Evolutionary conservation across 768 basidiomycete genomes (phyloP), one percentile per base, ranked within the genome.

Genomic region (Leccinum aurantiacum): DNA sequence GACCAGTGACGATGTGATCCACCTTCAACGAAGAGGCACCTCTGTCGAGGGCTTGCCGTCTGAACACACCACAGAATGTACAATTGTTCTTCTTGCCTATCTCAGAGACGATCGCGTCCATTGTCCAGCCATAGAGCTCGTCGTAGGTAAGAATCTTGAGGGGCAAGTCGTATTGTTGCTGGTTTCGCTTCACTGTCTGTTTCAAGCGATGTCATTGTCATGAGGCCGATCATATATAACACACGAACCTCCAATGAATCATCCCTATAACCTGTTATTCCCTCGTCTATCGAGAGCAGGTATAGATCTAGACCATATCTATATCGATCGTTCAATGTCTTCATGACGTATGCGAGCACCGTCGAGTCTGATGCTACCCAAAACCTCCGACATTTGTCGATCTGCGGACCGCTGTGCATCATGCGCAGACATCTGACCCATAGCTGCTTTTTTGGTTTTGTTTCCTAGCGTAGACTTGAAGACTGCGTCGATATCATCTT

Each of bases 71-170:
- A 68, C 97, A 99, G 76, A 98, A 99, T 0, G 97, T 99, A 75
- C 97, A 99, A 68, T 98, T 99, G 67, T 97, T 98, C 82, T 97
- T 97, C 78, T 85, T 87, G 33, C 97, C 97, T 25, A 98, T 86
- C 73, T 95, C 88, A n/a, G 87, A 82, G 50, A 99, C 96, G 58
- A 99, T 92, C 15, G 85, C 83, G 67, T 99, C 97, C 96, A 99
- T 99, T 2, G 96, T 98, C 96, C 97, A 98, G 17, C 97, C 97
- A 66, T 98, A 99, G 6, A 98, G 82, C 67, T 98, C 95, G 62
- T 93, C 88, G 63, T 99, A 99, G 2, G 92, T 93, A 25, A 98
- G 81, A 58, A 99, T 98, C 78, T 96, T 97, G 41, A 99, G 84
- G 0, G 96, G 95, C 75, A 98, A 89, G 50, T 88, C 83, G 71